Evolutionary conservation across 2,329 filamentous ascomycete genomes (phyloP).

Genomic region (Cladophialophora yegresii): DNA sequence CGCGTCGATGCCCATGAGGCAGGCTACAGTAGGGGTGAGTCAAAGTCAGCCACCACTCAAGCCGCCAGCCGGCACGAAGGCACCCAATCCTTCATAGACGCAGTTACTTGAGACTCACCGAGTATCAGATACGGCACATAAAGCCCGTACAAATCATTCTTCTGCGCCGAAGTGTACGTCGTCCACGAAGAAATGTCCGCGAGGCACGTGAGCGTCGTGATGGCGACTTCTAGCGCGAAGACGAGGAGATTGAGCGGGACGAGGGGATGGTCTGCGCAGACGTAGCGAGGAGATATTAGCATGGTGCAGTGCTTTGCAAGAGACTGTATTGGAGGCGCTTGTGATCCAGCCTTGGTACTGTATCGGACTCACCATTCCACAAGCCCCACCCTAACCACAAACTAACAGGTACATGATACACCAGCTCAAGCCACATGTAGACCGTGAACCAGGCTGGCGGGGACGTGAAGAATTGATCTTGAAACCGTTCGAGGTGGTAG

Average conservation of each 20-base stretch:
- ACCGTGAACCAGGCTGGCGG: slow-evolving; percentile 62
- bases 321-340: background rate
- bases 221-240: slow-evolving; percentile 60
- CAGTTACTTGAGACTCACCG: slow-evolving; percentile 48
- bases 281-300: background rate
- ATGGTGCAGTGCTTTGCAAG: background rate
- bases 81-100: background rate
- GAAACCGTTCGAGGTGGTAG: slow-evolving; percentile 63
- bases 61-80: background rate
- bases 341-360: background rate
- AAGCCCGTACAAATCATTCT: slow-evolving; percentile 53
- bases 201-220: slow-evolving; percentile 66
- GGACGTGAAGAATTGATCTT: slow-evolving; percentile 63
- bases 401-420: slow-evolving; percentile 63
- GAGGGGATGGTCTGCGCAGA: slow-evolving; percentile 54
- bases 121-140: slow-evolving; percentile 61
- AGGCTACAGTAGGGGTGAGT: slow-evolving; percentile 38
- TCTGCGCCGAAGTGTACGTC: slow-evolving; percentile 49
- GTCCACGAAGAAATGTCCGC: slow-evolving; percentile 62
- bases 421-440: slow-evolving; percentile 60
- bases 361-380: slow-evolving; percentile 46
- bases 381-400: slow-evolving; percentile 62
- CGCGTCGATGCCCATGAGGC: slow-evolving; percentile 45
- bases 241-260: slow-evolving; percentile 62
- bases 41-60: background rate